Conservation (phyloP, 306 rosid genomes). For the Psophocarpus tetragonolobus region DNA sequence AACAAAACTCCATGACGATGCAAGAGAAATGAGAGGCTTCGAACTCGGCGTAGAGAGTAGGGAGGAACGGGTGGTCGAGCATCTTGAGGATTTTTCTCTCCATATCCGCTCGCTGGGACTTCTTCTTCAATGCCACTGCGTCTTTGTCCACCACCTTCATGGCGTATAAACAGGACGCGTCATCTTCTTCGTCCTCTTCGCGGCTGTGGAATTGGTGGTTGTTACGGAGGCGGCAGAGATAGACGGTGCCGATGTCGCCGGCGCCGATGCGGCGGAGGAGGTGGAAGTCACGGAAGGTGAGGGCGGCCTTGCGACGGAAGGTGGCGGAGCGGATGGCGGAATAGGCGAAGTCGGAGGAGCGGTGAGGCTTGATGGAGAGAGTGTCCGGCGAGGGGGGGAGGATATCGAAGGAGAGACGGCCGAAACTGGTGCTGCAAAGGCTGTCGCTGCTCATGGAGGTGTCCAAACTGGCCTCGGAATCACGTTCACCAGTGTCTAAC, state of each 20-base stretch:
- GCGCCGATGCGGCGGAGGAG: conserved; percentile 82
- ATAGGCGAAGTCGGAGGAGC: conserved; percentile 89
- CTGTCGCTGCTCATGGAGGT: conserved; percentile 87
- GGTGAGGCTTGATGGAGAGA: conserved; percentile 76
- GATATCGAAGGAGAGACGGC: conserved; percentile 90
- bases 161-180: conserved; percentile 56
- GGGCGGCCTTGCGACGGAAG: conserved; percentile 50
- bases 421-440: conserved; percentile 73
- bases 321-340: conserved; percentile 84
- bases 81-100: conserved; percentile 85
- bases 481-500: conserved; percentile 59
- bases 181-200: conserved; percentile 17
- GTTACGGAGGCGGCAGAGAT: conserved; percentile 65
- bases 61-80: conserved; percentile 93
- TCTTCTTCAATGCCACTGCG: conserved; percentile 78
- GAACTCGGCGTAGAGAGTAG: conserved; percentile 91
- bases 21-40: conserved; percentile 94
- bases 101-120: conserved; percentile 81
- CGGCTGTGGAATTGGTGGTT: not conserved
- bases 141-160: conserved; percentile 97
- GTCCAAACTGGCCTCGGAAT: conserved; percentile 62
- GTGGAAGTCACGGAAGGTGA: conserved; percentile 78
- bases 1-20: conserved; percentile 96
- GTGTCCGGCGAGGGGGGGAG: conserved; percentile 50
- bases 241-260: conserved; percentile 93